A percentile compares a stretch with the other conserved stretches of the same genome.
Conservation (phyloP, 1,139 yeast species). For the Blastobotrys apis region DNA sequence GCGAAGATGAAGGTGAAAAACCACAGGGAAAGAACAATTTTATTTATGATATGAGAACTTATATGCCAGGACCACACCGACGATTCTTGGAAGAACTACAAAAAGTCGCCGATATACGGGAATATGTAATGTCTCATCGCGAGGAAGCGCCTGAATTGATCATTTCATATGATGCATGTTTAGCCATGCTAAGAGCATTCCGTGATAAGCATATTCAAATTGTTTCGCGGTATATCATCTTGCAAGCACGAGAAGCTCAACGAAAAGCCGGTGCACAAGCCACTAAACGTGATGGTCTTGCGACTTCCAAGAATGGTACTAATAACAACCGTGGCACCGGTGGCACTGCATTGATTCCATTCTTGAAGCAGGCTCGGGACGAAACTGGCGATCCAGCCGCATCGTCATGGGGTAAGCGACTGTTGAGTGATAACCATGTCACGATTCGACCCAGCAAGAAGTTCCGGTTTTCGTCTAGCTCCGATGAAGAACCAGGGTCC, state of each 20-base stretch:
- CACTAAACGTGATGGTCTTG: slow-evolving; percentile 36
- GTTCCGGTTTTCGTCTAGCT: slow-evolving; percentile 15
- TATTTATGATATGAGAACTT: slow-evolving; percentile 75
- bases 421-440: slow-evolving; percentile 49
- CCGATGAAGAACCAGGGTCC: slow-evolving; percentile 22
- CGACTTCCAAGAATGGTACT: slow-evolving; percentile 28
- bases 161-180: slow-evolving; percentile 79
- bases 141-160: slow-evolving; percentile 51
- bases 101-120: slow-evolving; percentile 54
- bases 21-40: slow-evolving; percentile 49
- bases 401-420: slow-evolving; percentile 79
- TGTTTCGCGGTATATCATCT: slow-evolving; percentile 77
- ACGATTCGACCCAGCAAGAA: background rate
- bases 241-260: slow-evolving; percentile 55
- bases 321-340: slow-evolving; percentile 79
- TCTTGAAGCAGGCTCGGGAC: slow-evolving; percentile 90
- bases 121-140: slow-evolving; percentile 51
- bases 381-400: slow-evolving; percentile 94
- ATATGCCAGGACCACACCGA: slow-evolving; percentile 86
- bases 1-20: slow-evolving; percentile 19
- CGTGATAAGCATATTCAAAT: slow-evolving; percentile 92
- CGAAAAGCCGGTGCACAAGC: slow-evolving; percentile 25
- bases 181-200: slow-evolving; percentile 83
- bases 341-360: slow-evolving; percentile 87
- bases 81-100: slow-evolving; percentile 62